These are phyloP conservation scores for Schwanniomyces occidentalis DNA, from an alignment of 805 yeast genomes.

Conservation along the genomic window DNA sequence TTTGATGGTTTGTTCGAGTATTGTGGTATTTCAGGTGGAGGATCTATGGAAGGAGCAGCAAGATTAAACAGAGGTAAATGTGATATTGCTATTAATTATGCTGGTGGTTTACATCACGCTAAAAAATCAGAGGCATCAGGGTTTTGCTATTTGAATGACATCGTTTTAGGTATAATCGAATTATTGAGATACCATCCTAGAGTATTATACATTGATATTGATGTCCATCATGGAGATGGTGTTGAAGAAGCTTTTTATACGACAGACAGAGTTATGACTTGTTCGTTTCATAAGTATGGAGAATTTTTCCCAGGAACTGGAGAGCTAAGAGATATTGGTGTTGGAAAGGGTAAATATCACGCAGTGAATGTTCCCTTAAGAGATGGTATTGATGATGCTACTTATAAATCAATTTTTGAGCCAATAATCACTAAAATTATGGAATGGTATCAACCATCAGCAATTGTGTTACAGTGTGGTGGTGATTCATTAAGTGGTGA, in stretches of 20 bases:
- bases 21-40: conserved; percentile 89
- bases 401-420: conserved; percentile 82
- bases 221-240: conserved; percentile 97
- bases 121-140: conserved; percentile 95
- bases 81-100: conserved; percentile 94
- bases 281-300: conserved; percentile 94
- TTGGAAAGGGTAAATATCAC: conserved; percentile 87
- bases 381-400: conserved; percentile 94
- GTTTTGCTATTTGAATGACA: conserved; percentile 93
- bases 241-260: conserved; percentile 97
- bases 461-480: conserved; percentile 97
- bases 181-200: conserved; percentile 87
- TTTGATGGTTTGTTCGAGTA: conserved; percentile 95
- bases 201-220: conserved; percentile 91
- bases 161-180: conserved; percentile 85
- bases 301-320: conserved; percentile 99
- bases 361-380: conserved; percentile 89
- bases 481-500: conserved; percentile 97
- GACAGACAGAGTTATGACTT: conserved; percentile 94
- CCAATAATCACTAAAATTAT: conserved; percentile 77
- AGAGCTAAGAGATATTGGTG: conserved; percentile 84
- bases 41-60: conserved; percentile 91
- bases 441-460: conserved; percentile 92
- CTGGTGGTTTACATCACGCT: conserved; percentile 98
- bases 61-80: conserved; percentile 83